phyloP scores from a whole-genome alignment of 805 yeast species.

The Candida odintsovae region DNA sequence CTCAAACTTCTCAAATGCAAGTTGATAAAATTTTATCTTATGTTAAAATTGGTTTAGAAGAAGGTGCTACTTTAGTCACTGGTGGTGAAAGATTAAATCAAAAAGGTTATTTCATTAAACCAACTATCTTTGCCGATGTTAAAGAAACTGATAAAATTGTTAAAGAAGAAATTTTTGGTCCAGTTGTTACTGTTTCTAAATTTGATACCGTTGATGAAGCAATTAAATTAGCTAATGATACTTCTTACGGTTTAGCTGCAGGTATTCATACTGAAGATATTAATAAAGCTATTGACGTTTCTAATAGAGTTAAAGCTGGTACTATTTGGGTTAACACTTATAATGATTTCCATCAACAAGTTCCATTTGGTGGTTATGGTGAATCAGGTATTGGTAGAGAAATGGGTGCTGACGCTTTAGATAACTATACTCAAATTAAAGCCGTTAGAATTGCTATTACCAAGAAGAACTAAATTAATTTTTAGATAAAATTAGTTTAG shows the following conservation, averaged over 20 bases:
- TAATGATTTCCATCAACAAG: slow-evolving; percentile 79
- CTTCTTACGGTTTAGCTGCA: slow-evolving; percentile 84
- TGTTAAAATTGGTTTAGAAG: slow-evolving; percentile 69
- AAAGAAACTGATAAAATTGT: slow-evolving; percentile 62
- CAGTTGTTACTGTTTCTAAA: slow-evolving; percentile 80
- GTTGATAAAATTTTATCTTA: slow-evolving; percentile 70
- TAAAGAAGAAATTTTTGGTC: slow-evolving; percentile 83
- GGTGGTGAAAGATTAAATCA: slow-evolving; percentile 63
- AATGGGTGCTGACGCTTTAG: slow-evolving; percentile 83
- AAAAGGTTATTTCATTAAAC: slow-evolving; percentile 65
- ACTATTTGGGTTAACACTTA: slow-evolving; percentile 89
- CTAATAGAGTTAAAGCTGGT: slow-evolving; percentile 76
- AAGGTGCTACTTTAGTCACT: slow-evolving; percentile 73
- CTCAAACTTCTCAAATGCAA: slow-evolving; percentile 82
- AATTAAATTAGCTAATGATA: slow-evolving; percentile 69
- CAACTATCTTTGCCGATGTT: slow-evolving; percentile 72
- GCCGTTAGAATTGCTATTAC: slow-evolving; percentile 53
- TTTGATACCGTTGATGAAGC: slow-evolving; percentile 82
- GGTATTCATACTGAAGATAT: slow-evolving; percentile 80
- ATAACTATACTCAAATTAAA: slow-evolving; percentile 79
- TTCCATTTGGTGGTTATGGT: slow-evolving; percentile 93
- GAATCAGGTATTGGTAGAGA: slow-evolving; percentile 92
- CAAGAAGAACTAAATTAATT: slow-evolving; percentile 10
- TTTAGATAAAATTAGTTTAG: background rate
- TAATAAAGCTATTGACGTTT: slow-evolving; percentile 68